Evolutionary conservation across 2,329 filamentous ascomycete species (phyloP).

Genomic region (Nemania serpens): DNA sequence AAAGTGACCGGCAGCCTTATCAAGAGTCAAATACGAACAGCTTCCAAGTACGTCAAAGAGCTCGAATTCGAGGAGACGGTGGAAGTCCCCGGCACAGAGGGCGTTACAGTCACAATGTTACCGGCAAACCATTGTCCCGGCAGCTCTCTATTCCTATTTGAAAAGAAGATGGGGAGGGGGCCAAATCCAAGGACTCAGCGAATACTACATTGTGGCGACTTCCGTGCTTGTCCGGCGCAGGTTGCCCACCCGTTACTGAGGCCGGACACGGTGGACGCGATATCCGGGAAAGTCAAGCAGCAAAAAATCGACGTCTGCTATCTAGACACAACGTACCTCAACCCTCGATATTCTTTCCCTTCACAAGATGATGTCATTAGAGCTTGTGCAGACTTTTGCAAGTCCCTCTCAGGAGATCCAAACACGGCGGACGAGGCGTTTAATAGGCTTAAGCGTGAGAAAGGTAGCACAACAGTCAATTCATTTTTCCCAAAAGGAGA

Average conservation of each 20-base stretch:
- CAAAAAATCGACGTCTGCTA: slow-evolving; percentile 96
- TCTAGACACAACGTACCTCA: slow-evolving; percentile 95
- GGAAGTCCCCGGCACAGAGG: slow-evolving; percentile 80
- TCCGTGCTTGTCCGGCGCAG: slow-evolving; percentile 86
- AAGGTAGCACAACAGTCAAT: slow-evolving; percentile 52
- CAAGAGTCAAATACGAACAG: slow-evolving; percentile 81
- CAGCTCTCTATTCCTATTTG: slow-evolving; percentile 90
- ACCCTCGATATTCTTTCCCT: slow-evolving; percentile 93
- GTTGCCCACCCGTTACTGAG: slow-evolving; percentile 79
- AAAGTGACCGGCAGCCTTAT: slow-evolving; percentile 90
- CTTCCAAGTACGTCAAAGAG: slow-evolving; percentile 81
- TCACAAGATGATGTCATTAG: slow-evolving; percentile 84
- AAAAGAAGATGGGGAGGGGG: slow-evolving; percentile 71
- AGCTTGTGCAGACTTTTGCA: slow-evolving; percentile 86
- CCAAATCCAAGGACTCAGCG: slow-evolving; percentile 68
- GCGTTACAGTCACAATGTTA: slow-evolving; percentile 90
- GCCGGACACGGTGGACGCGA: slow-evolving; percentile 71
- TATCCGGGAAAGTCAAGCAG: slow-evolving; percentile 72
- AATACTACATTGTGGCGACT: slow-evolving; percentile 94
- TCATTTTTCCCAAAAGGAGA: slow-evolving; percentile 56
- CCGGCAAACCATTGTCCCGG: slow-evolving; percentile 96
- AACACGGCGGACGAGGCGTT: slow-evolving; percentile 53
- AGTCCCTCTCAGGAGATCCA: slow-evolving; percentile 71
- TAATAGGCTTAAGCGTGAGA: slow-evolving; percentile 49
- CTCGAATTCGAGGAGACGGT: slow-evolving; percentile 82